phyloP scores from a whole-genome alignment of 768 basidiomycete species.

The Chalciporus sphaerocephalus region DNA sequence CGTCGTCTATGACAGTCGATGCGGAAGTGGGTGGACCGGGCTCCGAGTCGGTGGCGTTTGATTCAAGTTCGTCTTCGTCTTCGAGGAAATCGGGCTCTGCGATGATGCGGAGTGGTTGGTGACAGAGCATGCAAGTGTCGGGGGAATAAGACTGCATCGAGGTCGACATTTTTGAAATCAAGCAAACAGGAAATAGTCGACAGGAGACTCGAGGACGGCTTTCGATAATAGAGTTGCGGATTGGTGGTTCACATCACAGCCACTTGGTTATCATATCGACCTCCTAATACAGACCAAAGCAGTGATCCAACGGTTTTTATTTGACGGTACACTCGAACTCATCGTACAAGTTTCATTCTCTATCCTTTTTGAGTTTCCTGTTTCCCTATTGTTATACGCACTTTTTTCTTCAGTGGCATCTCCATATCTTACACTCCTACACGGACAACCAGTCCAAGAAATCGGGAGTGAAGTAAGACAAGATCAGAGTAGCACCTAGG shows the following conservation, averaged over 20 bases:
- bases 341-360: not conserved
- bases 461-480: conserved; percentile 95
- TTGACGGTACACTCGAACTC: not conserved
- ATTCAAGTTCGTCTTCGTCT: not conserved
- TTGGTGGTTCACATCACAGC: not conserved
- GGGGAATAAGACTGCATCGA: conserved; percentile 15
- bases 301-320: not conserved
- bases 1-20: conserved; percentile 19
- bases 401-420: not conserved
- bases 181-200: not conserved
- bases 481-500: conserved; percentile 82
- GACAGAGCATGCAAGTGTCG: conserved; percentile 26
- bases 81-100: not conserved
- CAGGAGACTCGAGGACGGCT: too few species aligned
- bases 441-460: conserved; percentile 81
- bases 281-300: not conserved
- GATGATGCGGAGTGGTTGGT: conserved; percentile 12
- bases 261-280: conserved; percentile 11
- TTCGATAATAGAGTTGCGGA: conserved; percentile 1
- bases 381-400: conserved; percentile 1
- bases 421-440: conserved; percentile 15
- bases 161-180: not conserved
- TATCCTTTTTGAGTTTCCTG: not conserved
- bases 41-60: conserved; percentile 3
- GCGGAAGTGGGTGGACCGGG: not conserved